These are phyloP conservation scores for Rhipidocladum racemiflorum DNA, from an alignment of 176 grass and related monocot genomes.

Conservation along the genomic window DNA sequence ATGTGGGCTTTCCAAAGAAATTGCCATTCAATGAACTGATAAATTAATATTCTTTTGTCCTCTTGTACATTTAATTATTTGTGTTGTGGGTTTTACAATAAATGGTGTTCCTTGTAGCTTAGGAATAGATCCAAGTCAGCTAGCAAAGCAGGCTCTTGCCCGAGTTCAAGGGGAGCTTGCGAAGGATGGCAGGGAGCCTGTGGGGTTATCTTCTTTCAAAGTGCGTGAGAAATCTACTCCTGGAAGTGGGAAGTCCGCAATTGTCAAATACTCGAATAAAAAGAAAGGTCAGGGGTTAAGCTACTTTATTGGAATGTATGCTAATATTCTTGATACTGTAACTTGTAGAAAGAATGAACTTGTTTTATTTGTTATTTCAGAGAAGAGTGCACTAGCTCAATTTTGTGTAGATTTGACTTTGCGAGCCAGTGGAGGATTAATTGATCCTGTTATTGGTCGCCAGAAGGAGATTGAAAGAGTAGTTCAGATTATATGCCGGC, in stretches of 20 bases:
- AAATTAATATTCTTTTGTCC: not conserved
- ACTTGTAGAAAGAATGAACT: not conserved
- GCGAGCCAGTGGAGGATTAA: constrained; percentile 72
- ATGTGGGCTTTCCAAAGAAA: not conserved
- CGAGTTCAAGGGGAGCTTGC: constrained; percentile 68
- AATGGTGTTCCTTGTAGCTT: constrained; percentile 57
- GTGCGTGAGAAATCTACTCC: constrained; percentile 50
- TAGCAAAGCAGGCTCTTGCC: constrained; percentile 62
- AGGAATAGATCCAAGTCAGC: constrained; percentile 60
- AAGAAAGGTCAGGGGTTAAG: constrained; percentile 59
- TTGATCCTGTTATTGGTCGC: constrained; percentile 95
- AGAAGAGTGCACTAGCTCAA: constrained; percentile 70
- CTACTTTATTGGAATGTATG: constrained; percentile 10
- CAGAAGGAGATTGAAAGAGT: constrained; percentile 81
- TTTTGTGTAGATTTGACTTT: constrained; percentile 95
- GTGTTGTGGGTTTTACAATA: not conserved
- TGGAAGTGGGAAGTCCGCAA: constrained; percentile 50
- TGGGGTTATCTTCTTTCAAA: constrained; percentile 53
- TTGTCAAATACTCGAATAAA: constrained; percentile 69
- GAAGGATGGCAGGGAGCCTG: constrained; percentile 71
- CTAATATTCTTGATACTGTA: constrained; percentile 3
- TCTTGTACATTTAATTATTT: not conserved
- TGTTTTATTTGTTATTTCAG: constrained; percentile 45
- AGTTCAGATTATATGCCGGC: constrained; percentile 89
- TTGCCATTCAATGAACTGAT: not conserved